Base-by-base conservation (phyloP, 768 basidiomycete species). In the Naematelia aurantialba region DNA sequence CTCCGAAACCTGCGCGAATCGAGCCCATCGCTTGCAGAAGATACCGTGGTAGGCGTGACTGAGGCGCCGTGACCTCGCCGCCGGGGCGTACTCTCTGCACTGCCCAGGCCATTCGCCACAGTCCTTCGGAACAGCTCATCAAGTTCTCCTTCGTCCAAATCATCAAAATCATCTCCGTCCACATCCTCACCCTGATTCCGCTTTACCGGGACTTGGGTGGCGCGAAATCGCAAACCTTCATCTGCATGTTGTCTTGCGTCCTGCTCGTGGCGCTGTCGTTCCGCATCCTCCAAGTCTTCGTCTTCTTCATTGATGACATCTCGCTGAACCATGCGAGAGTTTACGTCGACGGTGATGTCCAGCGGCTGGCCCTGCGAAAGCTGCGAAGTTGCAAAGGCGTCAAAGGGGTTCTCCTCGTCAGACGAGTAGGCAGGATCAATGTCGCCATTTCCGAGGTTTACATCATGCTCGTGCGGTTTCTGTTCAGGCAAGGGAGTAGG, bases 381-480 rank as follows among this genome's bases (percentile, higher is more conserved):
- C 58, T 68, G 67, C 25, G 68, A 64, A 61, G 68, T 68, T 2
- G 66, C 68, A 45, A 65, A 61, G 10, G 55, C 55, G 13, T 72
- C 62, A 45, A 72, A 72, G 0, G 71, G 71, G 34, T 71, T 69
- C 39, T 72, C 70, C 17, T 39, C 34, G n/a, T 60, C 61, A 13
- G 55, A 42, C 4, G 61, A 65, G 14, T 56, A 55, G 44, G 60
- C 44, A 5, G 78, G 74, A 34, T 67, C 76, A 49, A 85, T 74
- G 19, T 84, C 82, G 60, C 83, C 82, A 10, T 57, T 39, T 17
- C 17, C 34, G 34, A 8, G 17, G 34, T 39, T 17, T 8, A 39
- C 8, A 39, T 39, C 34, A 8, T 39, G 34, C 17, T 39, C 8
- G 8, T 39, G 34, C 34, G 34, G 34, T 17, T 39, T 39, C 8